Percentiles rank a stretch among this genome's conserved stretches.
These are phyloP conservation scores for Penstemon newberryi DNA, from an alignment of 257 asterid species.

Conservation along the genomic window DNA sequence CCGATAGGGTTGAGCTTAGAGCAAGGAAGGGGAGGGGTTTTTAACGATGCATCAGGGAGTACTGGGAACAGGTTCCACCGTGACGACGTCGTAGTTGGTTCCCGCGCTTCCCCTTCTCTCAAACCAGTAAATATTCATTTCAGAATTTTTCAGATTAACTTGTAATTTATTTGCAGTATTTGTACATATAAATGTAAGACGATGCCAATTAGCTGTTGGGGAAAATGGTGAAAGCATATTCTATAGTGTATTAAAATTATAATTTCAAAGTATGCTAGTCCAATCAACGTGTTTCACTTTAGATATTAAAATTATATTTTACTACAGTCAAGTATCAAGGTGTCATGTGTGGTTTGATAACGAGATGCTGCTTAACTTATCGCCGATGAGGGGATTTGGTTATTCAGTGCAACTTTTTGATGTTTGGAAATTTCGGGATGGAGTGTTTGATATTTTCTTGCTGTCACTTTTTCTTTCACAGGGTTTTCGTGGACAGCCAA, in stretches of 20 bases:
- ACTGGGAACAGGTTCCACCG: conserved; percentile 57
- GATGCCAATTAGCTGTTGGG: too few relatives aligned
- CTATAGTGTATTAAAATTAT: too few relatives aligned
- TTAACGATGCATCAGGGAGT: conserved; percentile 55
- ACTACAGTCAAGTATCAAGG: too few relatives aligned
- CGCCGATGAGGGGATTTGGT: conserved; percentile 2
- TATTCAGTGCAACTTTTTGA: conserved; percentile 11
- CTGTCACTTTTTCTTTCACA: conserved; percentile 26
- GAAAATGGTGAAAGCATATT: too few relatives aligned
- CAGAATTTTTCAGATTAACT: background rate
- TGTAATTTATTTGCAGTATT: background rate
- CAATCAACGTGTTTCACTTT: too few relatives aligned
- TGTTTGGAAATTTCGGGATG: conserved; percentile 16
- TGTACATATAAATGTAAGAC: too few relatives aligned
- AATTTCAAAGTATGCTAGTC: too few relatives aligned
- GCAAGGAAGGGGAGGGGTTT: conserved; percentile 76
- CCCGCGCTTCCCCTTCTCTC: conserved; percentile 60
- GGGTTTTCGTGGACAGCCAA: conserved; percentile 85
- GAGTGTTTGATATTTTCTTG: background rate
- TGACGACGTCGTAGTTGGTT: conserved; percentile 51
- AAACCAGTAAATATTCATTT: conserved; percentile 45
- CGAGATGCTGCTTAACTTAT: background rate
- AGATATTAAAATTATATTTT: too few relatives aligned
- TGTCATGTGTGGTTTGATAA: too few relatives aligned
- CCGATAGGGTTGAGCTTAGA: conserved; percentile 95